These are phyloP conservation scores for Solanum appendiculatum DNA, from an alignment of 257 asterid genomes.

Conservation along the genomic window DNA sequence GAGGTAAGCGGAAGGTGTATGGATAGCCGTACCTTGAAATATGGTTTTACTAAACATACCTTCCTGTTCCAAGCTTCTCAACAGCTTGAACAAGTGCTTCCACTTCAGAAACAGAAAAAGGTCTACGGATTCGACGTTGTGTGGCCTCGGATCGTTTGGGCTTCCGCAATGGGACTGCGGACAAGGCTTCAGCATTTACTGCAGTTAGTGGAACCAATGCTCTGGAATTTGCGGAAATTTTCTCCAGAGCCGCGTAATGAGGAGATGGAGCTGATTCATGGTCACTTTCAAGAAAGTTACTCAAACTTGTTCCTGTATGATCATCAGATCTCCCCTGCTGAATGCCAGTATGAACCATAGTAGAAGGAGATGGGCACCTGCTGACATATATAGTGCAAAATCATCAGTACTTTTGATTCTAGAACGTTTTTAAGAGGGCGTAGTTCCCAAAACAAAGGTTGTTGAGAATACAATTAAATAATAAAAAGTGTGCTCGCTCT, in stretches of 20 bases:
- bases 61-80: conserved; percentile 97
- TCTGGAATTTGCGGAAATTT: conserved; percentile 41
- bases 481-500: not conserved
- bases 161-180: conserved; percentile 60
- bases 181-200: conserved; percentile 41
- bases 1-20: not conserved
- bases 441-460: not conserved
- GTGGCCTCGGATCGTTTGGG: conserved; percentile 76
- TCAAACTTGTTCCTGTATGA: conserved; percentile 30
- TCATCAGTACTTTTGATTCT: not conserved
- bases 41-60: conserved; percentile 27
- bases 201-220: conserved; percentile 54
- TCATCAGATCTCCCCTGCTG: conserved; percentile 27
- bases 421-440: not conserved
- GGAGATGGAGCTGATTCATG: conserved; percentile 72
- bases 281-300: conserved; percentile 61
- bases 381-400: not conserved
- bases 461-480: not conserved
- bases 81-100: conserved; percentile 97
- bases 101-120: conserved; percentile 90
- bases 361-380: conserved; percentile 47
- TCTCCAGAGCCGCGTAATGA: conserved; percentile 39
- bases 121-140: conserved; percentile 87
- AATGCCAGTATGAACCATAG: conserved; percentile 14
- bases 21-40: not conserved